phyloP scores from a whole-genome alignment of 2,329 filamentous ascomycete genomes.

The Fusarium bulbicola region DNA sequence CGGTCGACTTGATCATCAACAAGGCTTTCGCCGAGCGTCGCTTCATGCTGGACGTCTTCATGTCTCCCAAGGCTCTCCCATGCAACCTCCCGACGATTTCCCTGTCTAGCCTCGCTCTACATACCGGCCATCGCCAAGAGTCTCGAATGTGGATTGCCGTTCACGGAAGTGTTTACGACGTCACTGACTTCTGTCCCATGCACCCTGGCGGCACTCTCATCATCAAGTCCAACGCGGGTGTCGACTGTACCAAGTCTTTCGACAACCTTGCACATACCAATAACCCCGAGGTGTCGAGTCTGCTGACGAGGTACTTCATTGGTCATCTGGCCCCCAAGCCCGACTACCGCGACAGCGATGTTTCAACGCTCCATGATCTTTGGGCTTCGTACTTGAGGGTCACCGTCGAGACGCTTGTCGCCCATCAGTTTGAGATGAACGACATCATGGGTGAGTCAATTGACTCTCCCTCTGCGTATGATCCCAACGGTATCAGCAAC shows the following conservation, averaged over 20 bases:
- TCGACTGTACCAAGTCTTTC: constrained; percentile 62
- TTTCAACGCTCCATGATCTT: constrained; percentile 57
- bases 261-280: constrained; percentile 64
- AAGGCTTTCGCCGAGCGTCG: constrained; percentile 64
- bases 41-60: constrained; percentile 67
- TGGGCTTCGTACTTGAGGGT: constrained; percentile 60
- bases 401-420: constrained; percentile 60
- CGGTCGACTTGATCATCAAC: constrained; percentile 59
- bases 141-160: constrained; percentile 61
- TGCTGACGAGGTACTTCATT: constrained; percentile 64
- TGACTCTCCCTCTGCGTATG: constrained; percentile 10
- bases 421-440: constrained; percentile 63
- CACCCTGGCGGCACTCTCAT: constrained; percentile 63
- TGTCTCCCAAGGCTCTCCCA: constrained; percentile 62
- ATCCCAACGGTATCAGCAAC: constrained; percentile 36
- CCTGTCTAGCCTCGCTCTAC: constrained; percentile 57
- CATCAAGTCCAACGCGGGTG: constrained; percentile 63
- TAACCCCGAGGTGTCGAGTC: constrained; percentile 62
- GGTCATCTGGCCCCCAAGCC: constrained; percentile 61
- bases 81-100: constrained; percentile 61
- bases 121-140: constrained; percentile 60
- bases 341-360: constrained; percentile 55
- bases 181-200: constrained; percentile 63
- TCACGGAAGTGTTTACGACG: constrained; percentile 62
- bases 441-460: constrained; percentile 56